Conservation (phyloP, 257 asterid species). For the Solanum virginianum region DNA sequence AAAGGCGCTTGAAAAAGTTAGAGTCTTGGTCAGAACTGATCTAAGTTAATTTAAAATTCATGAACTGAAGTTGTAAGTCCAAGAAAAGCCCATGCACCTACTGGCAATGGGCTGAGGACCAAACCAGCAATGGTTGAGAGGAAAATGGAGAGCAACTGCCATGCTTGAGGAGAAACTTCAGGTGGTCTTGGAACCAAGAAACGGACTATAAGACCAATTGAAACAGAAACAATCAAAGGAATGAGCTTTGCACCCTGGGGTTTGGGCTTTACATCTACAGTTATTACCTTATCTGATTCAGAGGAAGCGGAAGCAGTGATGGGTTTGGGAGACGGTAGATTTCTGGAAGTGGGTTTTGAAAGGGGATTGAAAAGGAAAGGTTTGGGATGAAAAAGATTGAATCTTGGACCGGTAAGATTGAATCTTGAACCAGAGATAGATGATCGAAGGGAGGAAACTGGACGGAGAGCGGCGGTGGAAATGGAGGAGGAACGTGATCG, state of each 20-base stretch:
- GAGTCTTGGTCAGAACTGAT: conserved; percentile 55
- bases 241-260: conserved; percentile 57
- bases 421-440: background rate
- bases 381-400: conserved; percentile 2
- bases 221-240: conserved; percentile 51
- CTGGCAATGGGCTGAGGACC: conserved; percentile 78
- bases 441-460: conserved; percentile 16
- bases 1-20: conserved; percentile 58
- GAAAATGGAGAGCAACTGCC: conserved; percentile 81
- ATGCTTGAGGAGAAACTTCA: conserved; percentile 72
- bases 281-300: conserved; percentile 4
- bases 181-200: conserved; percentile 62
- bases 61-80: conserved; percentile 67
- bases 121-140: conserved; percentile 84
- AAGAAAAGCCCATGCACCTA: conserved; percentile 92
- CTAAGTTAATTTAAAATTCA: too few relatives aligned
- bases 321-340: background rate
- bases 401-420: background rate
- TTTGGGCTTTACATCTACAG: conserved; percentile 7
- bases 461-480: conserved; percentile 22
- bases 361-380: conserved; percentile 6
- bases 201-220: conserved; percentile 57
- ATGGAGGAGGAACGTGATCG: conserved; percentile 16
- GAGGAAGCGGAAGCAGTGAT: background rate
- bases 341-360: background rate